Evolutionary conservation across 441 rosid genomes (phyloP), one percentile per base, ranked within the genome.

Genomic region (Populus hybrid): DNA sequence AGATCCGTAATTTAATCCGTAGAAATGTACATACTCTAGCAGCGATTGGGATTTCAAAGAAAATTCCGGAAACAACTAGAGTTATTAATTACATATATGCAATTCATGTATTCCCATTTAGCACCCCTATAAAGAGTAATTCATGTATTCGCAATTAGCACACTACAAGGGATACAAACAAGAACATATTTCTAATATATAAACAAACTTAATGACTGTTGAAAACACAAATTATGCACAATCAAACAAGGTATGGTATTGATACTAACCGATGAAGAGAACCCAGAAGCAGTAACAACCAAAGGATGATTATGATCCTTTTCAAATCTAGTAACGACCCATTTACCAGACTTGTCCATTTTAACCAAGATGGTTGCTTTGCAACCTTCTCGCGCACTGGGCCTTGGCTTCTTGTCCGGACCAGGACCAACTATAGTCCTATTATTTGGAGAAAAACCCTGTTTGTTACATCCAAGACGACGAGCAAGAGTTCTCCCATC

Each of bases 401-500:
- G 89, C 80, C 97, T 85, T 81, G 94, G 97, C 81, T 97, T 90
- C 73, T 91, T 94, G 50, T 95, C 30, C 30, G 30, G 30, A 28
- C 30, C 99, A 8, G 91, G 88, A 73, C 89, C 93, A 73, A 88
- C 89, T 24, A 91, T 84, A 85, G 88, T 84, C 84, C 92, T 88
- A 26, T 85, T 78, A 77, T 84, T 90, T 36, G 89, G 89, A 61
- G 92, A 91, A 75, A 90, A 91, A 3, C 99, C 99, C 78, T 95
- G 98, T 78, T 91, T 93, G 84, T 95, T 95, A 81, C 99, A 95
- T 67, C 94, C 98, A 73, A 95, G 92, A 54, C 94, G 90, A 68
- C 99, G 92, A n/a, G 98, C 99, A 72, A 94, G 92, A 21, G 96
- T 90, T 72, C 97, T 84, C 35, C 98, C 98, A 66, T 95, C 99